These are phyloP conservation scores for Candida sp. DNA, from an alignment of 1,139 yeast species.

Conservation along the genomic window DNA sequence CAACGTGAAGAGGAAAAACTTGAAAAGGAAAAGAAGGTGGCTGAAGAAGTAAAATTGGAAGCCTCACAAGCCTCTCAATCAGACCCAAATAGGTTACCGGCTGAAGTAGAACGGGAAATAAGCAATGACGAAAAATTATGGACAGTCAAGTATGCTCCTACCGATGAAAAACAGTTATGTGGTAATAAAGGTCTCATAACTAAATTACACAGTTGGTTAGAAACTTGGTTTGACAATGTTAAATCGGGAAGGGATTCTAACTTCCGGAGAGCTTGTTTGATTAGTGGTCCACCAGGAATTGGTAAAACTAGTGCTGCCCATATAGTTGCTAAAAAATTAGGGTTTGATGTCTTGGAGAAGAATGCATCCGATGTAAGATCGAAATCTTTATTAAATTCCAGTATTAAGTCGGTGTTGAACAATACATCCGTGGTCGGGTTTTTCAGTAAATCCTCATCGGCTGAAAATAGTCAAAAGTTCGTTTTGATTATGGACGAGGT, in stretches of 20 bases:
- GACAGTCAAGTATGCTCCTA: slow-evolving; percentile 95
- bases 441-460: slow-evolving; percentile 29
- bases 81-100: slow-evolving; percentile 1
- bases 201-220: slow-evolving; percentile 69
- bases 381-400: slow-evolving; percentile 65
- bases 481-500: slow-evolving; percentile 98
- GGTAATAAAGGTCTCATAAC: slow-evolving; percentile 83
- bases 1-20: slow-evolving; percentile 13
- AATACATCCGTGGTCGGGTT: slow-evolving; percentile 85
- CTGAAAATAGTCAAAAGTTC: slow-evolving; percentile 44
- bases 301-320: slow-evolving; percentile 85
- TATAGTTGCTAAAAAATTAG: slow-evolving; percentile 61
- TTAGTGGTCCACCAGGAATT: slow-evolving; percentile 85
- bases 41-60: slow-evolving; percentile 23
- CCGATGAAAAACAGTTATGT: slow-evolving; percentile 68
- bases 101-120: slow-evolving; percentile 22
- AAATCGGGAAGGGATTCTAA: slow-evolving; percentile 28
- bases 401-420: slow-evolving; percentile 67
- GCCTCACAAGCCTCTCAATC: slow-evolving; percentile 7
- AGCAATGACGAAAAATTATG: slow-evolving; percentile 64
- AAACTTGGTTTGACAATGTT: slow-evolving; percentile 66
- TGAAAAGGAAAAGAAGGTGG: slow-evolving; percentile 17
- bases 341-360: slow-evolving; percentile 71
- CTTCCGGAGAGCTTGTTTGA: slow-evolving; percentile 76
- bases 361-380: slow-evolving; percentile 91